Evolutionary conservation across 2,329 filamentous ascomycete species (phyloP), one percentile per base, ranked within the genome.

Genomic region (Arachnomyces sp.): DNA sequence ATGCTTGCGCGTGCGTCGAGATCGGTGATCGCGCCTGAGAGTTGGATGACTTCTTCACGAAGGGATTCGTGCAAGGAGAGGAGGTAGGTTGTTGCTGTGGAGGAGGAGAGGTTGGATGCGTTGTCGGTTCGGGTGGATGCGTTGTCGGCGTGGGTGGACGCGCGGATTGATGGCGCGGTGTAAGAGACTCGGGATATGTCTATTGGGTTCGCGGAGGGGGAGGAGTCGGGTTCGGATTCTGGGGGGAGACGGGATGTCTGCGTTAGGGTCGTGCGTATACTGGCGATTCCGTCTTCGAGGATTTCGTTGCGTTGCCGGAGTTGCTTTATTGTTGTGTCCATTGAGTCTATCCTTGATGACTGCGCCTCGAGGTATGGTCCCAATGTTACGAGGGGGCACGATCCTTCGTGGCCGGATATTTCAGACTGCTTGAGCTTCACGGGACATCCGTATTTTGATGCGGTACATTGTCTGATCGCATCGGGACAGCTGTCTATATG

Each of bases 1-100:
- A 81, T 77, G 55, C 67, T 77, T 29, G 74, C 71, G 28, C 76
- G 71, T 34, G 73, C 75, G 46, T 81, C 77, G 31, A 79, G 65
- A 41, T 79, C 76, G 3, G 70, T 68, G 7, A 81, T 63, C 2
- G 73, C 71, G 38, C 69, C 66, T 11, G 70, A 68, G 18, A 78
- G 64, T 36, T 74, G 72, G 13, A 62, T 61, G 36, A 80, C 70
- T 53, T 80, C 76, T 33, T 77, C 73, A 9, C 77, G 73, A 13
- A 81, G 65, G 15, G 70, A 72, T 50, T 80, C 76, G 52, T 80
- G 76, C 36, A 80, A 67, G 2, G 72, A 74, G 17, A 80, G 68
- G 2, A 81, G 65, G 49, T 80, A 77, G 38, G 75, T 73, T 16
- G 74, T 70, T 45, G 66, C 52, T 44, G 64, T 60, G 36, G 64